Base-by-base conservation (phyloP, 108 stramenopile species). In the Nitzschia inconspicua region DNA sequence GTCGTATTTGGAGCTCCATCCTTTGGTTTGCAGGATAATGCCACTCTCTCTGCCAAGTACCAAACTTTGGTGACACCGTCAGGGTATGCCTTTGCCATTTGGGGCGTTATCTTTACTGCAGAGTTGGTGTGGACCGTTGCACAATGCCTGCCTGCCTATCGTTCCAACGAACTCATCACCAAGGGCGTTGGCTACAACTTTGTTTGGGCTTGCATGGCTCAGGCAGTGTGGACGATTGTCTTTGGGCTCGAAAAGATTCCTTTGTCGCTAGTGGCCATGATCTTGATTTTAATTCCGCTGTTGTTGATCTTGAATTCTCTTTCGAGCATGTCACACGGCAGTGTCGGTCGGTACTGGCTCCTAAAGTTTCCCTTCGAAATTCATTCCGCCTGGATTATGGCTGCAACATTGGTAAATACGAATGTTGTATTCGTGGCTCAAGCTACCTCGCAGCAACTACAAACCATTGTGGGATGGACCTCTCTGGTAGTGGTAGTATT, bases 41-140 rank as follows among this genome's bases (percentile, higher is more conserved):
- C 57, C 18, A 73, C 74, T 34, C 44, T 89, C 1, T 76, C 76
- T 3, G 62, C 57, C 31, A 89, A 88, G 47, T 93, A 93, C 54
- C 91, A 93, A 72, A 89, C 91, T 0, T 41, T 93, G 41, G 77
- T 93, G 24, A 93, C 91, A 3, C 91, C 91, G 1, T 68, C 64
- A 20, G 78, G 72, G 0, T 58, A 43, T 34, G 84, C 91, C 25
- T 93, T 93, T 63, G 58, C 76, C 16, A 93, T 93, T 61, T 93
- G 91, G 91, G 80, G 76, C 10, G 44, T 89, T 20, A 93, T 93
- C 47, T 93, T 86, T 64, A 57, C 76, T 23, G 57, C 70, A 7
- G 81, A 93, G 58, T 73, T 80, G 16, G 60, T 82, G 10, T 93
- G 80, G 57, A 65, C 73, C 8, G 40, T 84, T n/a, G 68, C 67